These are phyloP conservation scores for Proliferodiscus dingleyae DNA, from an alignment of 2,329 filamentous ascomycete genomes.

Conservation along the genomic window DNA sequence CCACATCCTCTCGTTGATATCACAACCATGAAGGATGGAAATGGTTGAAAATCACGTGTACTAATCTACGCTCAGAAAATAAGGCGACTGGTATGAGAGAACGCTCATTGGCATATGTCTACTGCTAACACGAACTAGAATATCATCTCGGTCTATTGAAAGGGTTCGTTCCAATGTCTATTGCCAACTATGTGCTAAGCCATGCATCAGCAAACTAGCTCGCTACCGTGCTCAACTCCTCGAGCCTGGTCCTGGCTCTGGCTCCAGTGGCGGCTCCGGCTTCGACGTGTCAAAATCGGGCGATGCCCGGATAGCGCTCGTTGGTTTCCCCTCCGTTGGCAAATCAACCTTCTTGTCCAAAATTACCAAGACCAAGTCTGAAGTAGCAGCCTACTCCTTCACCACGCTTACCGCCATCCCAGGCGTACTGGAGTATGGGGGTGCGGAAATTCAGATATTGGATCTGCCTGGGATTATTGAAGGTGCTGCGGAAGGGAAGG, in stretches of 20 bases:
- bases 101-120: conserved; percentile 22
- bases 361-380: conserved; percentile 95
- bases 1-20: too few species aligned
- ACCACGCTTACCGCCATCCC: conserved; percentile 97
- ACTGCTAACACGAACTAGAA: conserved; percentile 52
- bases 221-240: conserved; percentile 90
- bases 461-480: conserved; percentile 98
- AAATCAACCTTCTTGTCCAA: conserved; percentile 99
- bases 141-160: conserved; percentile 97
- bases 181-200: conserved; percentile 1
- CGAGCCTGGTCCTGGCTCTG: conserved; percentile 77
- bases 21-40: too few species aligned
- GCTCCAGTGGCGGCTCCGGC: conserved; percentile 72
- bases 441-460: conserved; percentile 95
- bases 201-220: conserved; percentile 73
- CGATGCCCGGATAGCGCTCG: conserved; percentile 92
- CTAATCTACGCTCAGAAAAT: conserved; percentile 61
- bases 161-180: conserved; percentile 56
- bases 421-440: conserved; percentile 94
- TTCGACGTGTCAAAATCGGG: conserved; percentile 96
- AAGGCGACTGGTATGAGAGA: conserved; percentile 84
- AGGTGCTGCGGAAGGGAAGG: conserved; percentile 92
- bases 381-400: conserved; percentile 94
- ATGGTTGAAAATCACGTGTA: too few species aligned
- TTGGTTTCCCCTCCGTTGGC: conserved; percentile 97